Conservation (phyloP, 805 yeast genomes). For the Komagataella kurtzmanii region DNA sequence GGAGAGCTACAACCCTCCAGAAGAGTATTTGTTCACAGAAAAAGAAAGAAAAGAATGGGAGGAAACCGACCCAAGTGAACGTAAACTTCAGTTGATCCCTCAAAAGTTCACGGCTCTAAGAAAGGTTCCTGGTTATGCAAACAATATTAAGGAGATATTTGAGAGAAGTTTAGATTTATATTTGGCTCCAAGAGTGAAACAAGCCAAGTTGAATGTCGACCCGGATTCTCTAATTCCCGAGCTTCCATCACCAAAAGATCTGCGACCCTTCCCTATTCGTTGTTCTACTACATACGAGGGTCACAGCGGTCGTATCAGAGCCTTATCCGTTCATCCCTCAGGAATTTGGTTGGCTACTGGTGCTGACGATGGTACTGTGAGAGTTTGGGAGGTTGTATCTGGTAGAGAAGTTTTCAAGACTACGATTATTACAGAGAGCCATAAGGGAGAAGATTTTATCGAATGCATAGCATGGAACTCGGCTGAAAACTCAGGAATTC, state of each 20-base stretch:
- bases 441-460: conserved; percentile 61
- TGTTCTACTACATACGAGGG: conserved; percentile 79
- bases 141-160: conserved; percentile 76
- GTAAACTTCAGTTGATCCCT: conserved; percentile 72
- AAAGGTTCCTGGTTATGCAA: conserved; percentile 87
- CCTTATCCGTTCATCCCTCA: conserved; percentile 72
- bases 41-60: conserved; percentile 70
- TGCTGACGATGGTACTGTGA: conserved; percentile 88
- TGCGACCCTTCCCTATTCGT: conserved; percentile 91
- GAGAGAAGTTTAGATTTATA: conserved; percentile 91
- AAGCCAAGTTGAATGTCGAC: conserved; percentile 80
- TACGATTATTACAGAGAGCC: conserved; percentile 28
- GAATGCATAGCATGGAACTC: conserved; percentile 90
- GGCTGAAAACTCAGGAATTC: conserved; percentile 51
- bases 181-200: conserved; percentile 91
- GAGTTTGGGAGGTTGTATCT: conserved; percentile 93
- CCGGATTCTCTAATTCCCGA: conserved; percentile 95
- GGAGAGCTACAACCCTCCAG: conserved; percentile 96
- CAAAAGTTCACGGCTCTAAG: conserved; percentile 72
- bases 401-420: conserved; percentile 83
- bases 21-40: conserved; percentile 70
- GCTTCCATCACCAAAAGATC: conserved; percentile 90
- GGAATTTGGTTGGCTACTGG: conserved; percentile 97
- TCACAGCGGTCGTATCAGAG: conserved; percentile 71
- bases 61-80: conserved; percentile 56